These are phyloP conservation scores for Venturia oleaginea DNA, from an alignment of 2,329 filamentous ascomycete genomes.

Conservation along the genomic window DNA sequence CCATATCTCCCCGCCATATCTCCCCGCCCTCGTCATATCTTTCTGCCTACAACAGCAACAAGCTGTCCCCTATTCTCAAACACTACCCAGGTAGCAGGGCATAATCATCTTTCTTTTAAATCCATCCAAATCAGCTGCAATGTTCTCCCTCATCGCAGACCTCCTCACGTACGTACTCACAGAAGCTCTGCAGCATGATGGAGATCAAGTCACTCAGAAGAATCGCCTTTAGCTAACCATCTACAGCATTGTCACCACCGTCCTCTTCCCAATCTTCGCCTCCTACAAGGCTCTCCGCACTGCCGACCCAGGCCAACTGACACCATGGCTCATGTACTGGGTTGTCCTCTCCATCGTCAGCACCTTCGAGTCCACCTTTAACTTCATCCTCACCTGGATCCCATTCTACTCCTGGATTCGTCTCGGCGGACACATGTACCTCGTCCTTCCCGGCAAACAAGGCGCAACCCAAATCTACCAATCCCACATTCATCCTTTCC, in stretches of 20 bases:
- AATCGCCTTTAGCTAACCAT: slow-evolving; percentile 17
- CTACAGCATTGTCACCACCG: slow-evolving; percentile 69
- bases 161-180: slow-evolving; percentile 57
- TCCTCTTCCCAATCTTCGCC: slow-evolving; percentile 90
- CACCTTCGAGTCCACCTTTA: slow-evolving; percentile 76
- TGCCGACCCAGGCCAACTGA: slow-evolving; percentile 76
- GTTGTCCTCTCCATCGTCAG: slow-evolving; percentile 77
- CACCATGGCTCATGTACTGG: slow-evolving; percentile 99
- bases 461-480: slow-evolving; percentile 82
- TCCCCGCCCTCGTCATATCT: background rate
- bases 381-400: slow-evolving; percentile 81
- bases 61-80: background rate
- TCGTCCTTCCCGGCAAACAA: slow-evolving; percentile 95
- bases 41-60: background rate
- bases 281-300: slow-evolving; percentile 97
- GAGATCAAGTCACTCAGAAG: slow-evolving; percentile 10
- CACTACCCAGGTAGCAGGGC: background rate
- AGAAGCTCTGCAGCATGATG: slow-evolving; percentile 21
- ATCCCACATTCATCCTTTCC: slow-evolving; percentile 76
- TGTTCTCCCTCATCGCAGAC: slow-evolving; percentile 73
- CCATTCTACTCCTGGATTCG: slow-evolving; percentile 93
- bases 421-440: slow-evolving; percentile 78
- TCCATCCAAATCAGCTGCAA: slow-evolving; percentile 23
- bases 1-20: background rate
- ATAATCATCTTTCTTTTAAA: background rate